A percentile compares a stretch with the other conserved stretches of the same genome.
These are phyloP conservation scores for Lentinula novae-zelandiae DNA, from an alignment of 1,284 basidiomycete genomes.

Conservation along the genomic window DNA sequence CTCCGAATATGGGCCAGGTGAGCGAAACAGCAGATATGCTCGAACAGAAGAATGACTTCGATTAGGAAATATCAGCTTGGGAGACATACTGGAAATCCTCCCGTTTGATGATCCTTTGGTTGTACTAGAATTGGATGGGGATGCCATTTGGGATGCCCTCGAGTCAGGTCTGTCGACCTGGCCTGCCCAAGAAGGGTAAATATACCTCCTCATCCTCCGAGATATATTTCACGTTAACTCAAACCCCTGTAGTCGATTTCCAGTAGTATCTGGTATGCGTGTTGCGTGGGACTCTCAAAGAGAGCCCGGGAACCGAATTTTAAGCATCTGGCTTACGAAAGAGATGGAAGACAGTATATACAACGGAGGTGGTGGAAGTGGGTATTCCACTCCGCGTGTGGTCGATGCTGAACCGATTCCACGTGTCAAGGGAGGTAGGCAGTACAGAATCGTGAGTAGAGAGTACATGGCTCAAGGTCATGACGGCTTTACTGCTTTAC, in stretches of 20 bases:
- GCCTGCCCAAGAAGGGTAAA: conserved; percentile 89
- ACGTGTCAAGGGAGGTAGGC: conserved; percentile 50
- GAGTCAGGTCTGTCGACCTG: conserved; percentile 77
- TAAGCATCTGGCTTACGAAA: conserved; percentile 65
- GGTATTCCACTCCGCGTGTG: conserved; percentile 34
- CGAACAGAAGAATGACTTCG: background rate
- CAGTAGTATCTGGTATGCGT: conserved; percentile 82
- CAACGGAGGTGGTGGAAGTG: conserved; percentile 29
- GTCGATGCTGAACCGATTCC: conserved; percentile 52
- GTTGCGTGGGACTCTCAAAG: conserved; percentile 84
- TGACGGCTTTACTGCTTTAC: conserved; percentile 78
- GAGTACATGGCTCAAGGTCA: conserved; percentile 77
- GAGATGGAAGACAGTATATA: conserved; percentile 41
- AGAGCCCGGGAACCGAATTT: conserved; percentile 67
- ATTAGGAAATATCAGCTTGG: conserved; percentile 71
- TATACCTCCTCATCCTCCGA: background rate
- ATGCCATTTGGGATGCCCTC: conserved; percentile 77
- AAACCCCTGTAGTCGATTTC: conserved; percentile 67
- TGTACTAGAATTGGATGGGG: conserved; percentile 80
- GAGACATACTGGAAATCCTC: conserved; percentile 83
- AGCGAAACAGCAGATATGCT: conserved; percentile 5
- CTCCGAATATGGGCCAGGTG: conserved; percentile 80
- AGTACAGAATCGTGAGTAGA: conserved; percentile 75
- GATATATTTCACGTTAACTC: background rate
- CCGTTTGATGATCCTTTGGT: conserved; percentile 89